Evolutionary conservation across 768 basidiomycete genomes (phyloP), one percentile per base, ranked within the genome.

Genomic region (Gyrodon lividus): DNA sequence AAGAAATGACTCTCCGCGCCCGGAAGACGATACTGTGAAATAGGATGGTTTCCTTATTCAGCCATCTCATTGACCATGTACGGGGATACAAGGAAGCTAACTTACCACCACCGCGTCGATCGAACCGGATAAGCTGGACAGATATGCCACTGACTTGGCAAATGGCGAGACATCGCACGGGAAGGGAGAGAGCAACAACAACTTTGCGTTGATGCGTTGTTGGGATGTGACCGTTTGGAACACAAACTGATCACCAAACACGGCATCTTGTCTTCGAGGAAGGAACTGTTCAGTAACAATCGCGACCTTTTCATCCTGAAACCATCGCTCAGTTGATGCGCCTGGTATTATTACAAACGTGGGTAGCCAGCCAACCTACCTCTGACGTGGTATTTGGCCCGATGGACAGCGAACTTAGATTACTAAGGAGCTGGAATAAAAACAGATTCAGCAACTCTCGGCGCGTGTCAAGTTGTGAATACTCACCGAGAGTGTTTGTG

Each of bases 61-160:
- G 52, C 34, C 13, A 14, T n/a, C 41, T 46, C 55, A 23, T 45
- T 41, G 43, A 20, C 43, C 51, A 17, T 26, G 30, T 48, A 51
- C 33, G 39, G 46, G 16, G 38, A 30, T 31, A 35, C 17, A 43
- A 47, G 47, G 43, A 20, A 33, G 22, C 38, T 41, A 39, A 55
- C 69, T 59, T 40, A 70, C 69, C 40, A 69, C 54, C 24, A 51
- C 51, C 40, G 59, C 59, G 10, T 42, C 52, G 40, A 70, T 45
- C 13, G 67, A 39, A n/a, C 60, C 64, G 26, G 60, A 60, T 16
- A 58, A 26, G 47, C 59, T 69, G 16, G 68, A 64, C 54, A 69
- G 48, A 56, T 63, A 70, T 16, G 68, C 60, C 23, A 59, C 67
- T 14, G 67, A 69, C 53, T 70, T 69, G n/a, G 67, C 69, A 54